phyloP scores from a whole-genome alignment of 176 grass and related monocot genomes.

The Carex cristatella region DNA sequence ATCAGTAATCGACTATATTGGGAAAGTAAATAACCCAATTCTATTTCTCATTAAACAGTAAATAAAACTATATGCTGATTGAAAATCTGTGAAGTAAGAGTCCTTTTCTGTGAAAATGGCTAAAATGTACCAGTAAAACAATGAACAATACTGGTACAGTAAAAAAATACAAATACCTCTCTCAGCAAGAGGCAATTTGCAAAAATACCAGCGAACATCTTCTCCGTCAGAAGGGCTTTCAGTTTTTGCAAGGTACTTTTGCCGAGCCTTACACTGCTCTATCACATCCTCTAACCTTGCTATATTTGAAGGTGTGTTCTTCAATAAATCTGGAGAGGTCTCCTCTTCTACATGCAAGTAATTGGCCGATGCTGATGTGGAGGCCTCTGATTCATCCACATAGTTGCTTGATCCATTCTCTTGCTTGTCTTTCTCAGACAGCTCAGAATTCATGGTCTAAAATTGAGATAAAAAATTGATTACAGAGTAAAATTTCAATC shows the following conservation, averaged over 20 bases:
- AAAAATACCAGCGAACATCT: slow-evolving; percentile 93
- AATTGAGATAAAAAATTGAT: background rate
- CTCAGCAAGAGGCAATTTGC: slow-evolving; percentile 72
- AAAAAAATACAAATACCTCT: slow-evolving; percentile 34
- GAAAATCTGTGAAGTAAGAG: background rate
- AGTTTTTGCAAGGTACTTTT: slow-evolving; percentile 82
- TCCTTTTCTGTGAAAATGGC: too few species aligned
- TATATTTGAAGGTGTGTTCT: slow-evolving; percentile 89
- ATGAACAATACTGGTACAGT: background rate
- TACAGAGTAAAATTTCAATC: too few species aligned
- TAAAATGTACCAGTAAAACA: too few species aligned
- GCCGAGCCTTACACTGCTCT: slow-evolving; percentile 56
- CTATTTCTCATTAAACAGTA: background rate
- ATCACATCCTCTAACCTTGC: slow-evolving; percentile 66
- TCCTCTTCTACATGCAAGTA: slow-evolving; percentile 21
- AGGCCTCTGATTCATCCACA: slow-evolving; percentile 18
- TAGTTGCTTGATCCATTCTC: background rate
- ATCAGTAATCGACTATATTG: too few species aligned
- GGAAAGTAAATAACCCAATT: background rate
- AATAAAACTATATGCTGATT: background rate
- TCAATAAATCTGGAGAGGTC: slow-evolving; percentile 63
- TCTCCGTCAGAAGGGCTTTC: slow-evolving; percentile 86
- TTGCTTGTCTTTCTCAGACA: background rate
- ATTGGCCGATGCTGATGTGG: slow-evolving; percentile 10
- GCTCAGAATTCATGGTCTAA: background rate